Evolutionary conservation across 352 stramenopile species (phyloP).

Genomic region (Phytophthora sp.): DNA sequence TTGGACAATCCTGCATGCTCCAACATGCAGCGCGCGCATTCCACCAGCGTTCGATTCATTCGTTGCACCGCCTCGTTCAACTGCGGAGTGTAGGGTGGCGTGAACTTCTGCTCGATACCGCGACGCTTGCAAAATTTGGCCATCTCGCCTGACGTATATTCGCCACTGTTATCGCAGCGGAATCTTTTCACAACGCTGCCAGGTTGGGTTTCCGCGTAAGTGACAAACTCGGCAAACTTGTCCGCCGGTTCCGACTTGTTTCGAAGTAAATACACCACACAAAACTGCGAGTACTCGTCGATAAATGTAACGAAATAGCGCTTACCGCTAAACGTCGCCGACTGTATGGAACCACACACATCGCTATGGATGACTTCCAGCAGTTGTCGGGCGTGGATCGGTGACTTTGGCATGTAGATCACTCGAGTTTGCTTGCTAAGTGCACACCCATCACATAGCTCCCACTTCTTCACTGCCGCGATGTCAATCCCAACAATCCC

Average conservation of each 20-base stretch:
- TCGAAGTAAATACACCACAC: constrained; percentile 13
- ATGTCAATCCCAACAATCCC: constrained; percentile 16
- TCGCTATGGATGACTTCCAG: constrained; percentile 2
- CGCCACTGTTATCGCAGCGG: constrained; percentile 19
- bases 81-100: constrained; percentile 20
- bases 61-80: constrained; percentile 20
- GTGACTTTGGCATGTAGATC: neutral
- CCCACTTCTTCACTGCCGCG: neutral
- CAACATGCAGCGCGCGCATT: constrained; percentile 5
- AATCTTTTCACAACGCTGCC: constrained; percentile 11
- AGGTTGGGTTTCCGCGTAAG: constrained; percentile 23
- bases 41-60: constrained; percentile 10
- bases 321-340: constrained; percentile 3
- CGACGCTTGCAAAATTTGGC: constrained; percentile 9
- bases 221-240: constrained; percentile 28
- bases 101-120: constrained; percentile 25
- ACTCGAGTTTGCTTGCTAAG: too few relatives aligned
- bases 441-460: too few relatives aligned
- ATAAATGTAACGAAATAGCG: constrained; percentile 8
- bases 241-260: constrained; percentile 22
- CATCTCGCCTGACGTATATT: constrained; percentile 13
- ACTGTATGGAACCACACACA: constrained; percentile 14
- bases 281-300: too few relatives aligned
- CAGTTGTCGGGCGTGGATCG: neutral
- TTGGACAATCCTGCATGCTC: neutral